These are phyloP conservation scores for Dendrostoma leiphaemia DNA, from an alignment of 2,329 filamentous ascomycete genomes.

Conservation along the genomic window DNA sequence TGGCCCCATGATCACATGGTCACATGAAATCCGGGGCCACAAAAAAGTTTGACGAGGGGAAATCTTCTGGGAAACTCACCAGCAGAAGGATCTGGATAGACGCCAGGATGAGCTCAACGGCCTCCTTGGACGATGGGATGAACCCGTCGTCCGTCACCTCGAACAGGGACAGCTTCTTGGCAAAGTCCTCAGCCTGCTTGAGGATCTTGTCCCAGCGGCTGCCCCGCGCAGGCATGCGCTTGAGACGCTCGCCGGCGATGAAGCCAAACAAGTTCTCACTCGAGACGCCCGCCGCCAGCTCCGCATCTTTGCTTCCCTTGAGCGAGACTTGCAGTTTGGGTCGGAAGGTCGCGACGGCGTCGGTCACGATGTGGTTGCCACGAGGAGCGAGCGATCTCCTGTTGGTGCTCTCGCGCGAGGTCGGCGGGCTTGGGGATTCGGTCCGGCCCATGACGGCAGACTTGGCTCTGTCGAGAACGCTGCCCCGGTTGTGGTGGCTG, in stretches of 20 bases:
- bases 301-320: slow-evolving; percentile 16
- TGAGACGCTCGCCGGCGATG: slow-evolving; percentile 19
- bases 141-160: slow-evolving; percentile 18
- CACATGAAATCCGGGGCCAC: background rate
- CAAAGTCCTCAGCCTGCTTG: slow-evolving; percentile 19
- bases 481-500: slow-evolving; percentile 10
- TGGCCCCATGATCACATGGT: background rate
- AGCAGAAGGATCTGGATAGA: slow-evolving; percentile 18
- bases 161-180: slow-evolving; percentile 20
- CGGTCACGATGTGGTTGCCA: slow-evolving; percentile 19
- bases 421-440: slow-evolving; percentile 12
- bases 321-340: slow-evolving; percentile 18
- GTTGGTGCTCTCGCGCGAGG: slow-evolving; percentile 7
- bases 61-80: slow-evolving; percentile 2
- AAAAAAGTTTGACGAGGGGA: too few species aligned
- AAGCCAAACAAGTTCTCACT: slow-evolving; percentile 17
- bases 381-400: slow-evolving; percentile 14
- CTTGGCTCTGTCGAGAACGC: slow-evolving; percentile 17
- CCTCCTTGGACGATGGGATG: slow-evolving; percentile 19
- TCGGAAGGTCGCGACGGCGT: slow-evolving; percentile 16
- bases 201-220: slow-evolving; percentile 21
- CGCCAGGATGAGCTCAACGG: slow-evolving; percentile 18
- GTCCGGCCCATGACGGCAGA: slow-evolving; percentile 13
- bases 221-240: slow-evolving; percentile 18
- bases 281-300: slow-evolving; percentile 16